Evolutionary conservation across 2,329 filamentous ascomycete species (phyloP).

Genomic region (Nigrospora sphaerica): DNA sequence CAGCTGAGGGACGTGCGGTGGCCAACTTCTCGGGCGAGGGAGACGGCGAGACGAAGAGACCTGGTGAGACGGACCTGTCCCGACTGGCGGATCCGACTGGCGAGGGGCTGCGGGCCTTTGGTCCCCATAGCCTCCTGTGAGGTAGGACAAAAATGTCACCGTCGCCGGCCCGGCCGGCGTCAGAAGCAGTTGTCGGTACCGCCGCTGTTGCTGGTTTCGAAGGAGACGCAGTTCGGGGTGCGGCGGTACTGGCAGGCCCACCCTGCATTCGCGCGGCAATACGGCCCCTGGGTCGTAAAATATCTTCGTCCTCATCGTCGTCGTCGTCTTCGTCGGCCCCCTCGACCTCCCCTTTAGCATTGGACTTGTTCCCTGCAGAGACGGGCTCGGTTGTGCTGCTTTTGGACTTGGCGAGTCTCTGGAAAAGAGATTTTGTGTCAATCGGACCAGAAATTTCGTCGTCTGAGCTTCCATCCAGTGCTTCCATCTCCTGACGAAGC

Average conservation of each 20-base stretch:
- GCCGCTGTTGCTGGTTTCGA: not conserved
- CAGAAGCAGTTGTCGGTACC: slow-evolving; percentile 4
- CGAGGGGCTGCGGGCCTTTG: slow-evolving; percentile 13
- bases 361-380: slow-evolving; percentile 6
- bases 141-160: slow-evolving; percentile 14
- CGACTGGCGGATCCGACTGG: slow-evolving; percentile 17
- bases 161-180: slow-evolving; percentile 17
- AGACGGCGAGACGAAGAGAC: slow-evolving; percentile 50
- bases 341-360: slow-evolving; percentile 17
- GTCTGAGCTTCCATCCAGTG: slow-evolving; percentile 41
- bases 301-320: slow-evolving; percentile 33
- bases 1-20: slow-evolving; percentile 13
- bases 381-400: slow-evolving; percentile 5
- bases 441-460: slow-evolving; percentile 23
- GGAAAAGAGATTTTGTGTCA: slow-evolving; percentile 15
- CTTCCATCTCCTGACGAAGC: slow-evolving; percentile 44
- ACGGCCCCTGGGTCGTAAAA: slow-evolving; percentile 31
- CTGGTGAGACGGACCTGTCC: slow-evolving; percentile 34
- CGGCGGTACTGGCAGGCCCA: not conserved
- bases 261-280: slow-evolving; percentile 24
- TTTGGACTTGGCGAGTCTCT: slow-evolving; percentile 11
- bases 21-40: slow-evolving; percentile 27
- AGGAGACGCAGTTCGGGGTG: not conserved
- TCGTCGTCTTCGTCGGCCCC: slow-evolving; percentile 25
- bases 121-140: slow-evolving; percentile 15